A percentile compares a stretch with the other conserved stretches of the same genome.
phyloP scores from a whole-genome alignment of 192 early-diverging fungal species.

The Lobosporangium transversale region DNA sequence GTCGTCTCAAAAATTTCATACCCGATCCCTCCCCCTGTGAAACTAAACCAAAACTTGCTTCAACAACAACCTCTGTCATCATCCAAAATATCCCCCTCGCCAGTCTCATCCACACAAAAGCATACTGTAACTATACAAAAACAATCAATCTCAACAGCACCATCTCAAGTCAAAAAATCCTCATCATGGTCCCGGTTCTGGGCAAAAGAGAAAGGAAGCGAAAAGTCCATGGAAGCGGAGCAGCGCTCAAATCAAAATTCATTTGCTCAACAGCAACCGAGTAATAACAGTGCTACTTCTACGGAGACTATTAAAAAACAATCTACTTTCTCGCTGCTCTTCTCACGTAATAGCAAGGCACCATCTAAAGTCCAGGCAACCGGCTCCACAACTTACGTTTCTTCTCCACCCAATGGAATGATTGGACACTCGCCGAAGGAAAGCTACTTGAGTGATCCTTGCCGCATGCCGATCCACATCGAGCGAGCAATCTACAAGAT shows the following conservation, averaged over 20 bases:
- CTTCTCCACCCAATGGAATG: conserved; percentile 2
- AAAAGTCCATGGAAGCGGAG: not conserved
- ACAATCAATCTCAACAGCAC: not conserved
- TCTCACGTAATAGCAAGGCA: conserved; percentile 44
- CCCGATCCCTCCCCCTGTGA: conserved; percentile 46
- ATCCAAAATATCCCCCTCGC: not conserved
- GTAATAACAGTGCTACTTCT: not conserved
- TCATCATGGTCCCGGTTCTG: conserved; percentile 54
- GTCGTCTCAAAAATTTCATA: conserved; percentile 24
- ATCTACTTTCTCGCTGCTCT: conserved; percentile 40
- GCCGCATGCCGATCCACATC: conserved; percentile 76
- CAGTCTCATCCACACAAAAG: not conserved
- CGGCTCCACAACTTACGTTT: not conserved
- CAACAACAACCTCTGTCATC: conserved; percentile 24
- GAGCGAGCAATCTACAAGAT: conserved; percentile 80
- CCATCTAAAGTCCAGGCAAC: conserved; percentile 33
- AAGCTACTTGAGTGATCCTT: conserved; percentile 32
- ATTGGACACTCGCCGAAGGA: not conserved
- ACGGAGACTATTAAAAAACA: conserved; percentile 15
- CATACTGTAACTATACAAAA: not conserved
- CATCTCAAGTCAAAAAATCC: conserved; percentile 30
- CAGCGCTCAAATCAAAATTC: conserved; percentile 1
- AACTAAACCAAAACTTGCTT: conserved; percentile 38
- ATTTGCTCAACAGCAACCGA: not conserved
- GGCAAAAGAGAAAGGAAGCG: conserved; percentile 38